Conservation (phyloP, 257 asterid species). For the Linaria vulgaris region DNA sequence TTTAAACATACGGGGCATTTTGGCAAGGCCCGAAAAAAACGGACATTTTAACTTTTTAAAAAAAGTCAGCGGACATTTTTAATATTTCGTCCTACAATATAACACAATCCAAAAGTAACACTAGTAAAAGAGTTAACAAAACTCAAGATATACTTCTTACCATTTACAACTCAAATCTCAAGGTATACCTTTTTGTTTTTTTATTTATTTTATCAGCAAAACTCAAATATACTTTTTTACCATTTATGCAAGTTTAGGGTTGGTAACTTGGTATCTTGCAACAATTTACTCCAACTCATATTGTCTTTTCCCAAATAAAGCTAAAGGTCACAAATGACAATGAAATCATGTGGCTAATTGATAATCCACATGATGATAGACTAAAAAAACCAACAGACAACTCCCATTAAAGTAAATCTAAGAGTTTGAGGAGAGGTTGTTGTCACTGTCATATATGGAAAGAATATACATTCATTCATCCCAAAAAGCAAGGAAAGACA, state of each 20-base stretch:
- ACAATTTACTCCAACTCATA: background rate
- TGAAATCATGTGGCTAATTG: slow-evolving; percentile 43
- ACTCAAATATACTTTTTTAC: too few relatives aligned
- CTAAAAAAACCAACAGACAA: slow-evolving; percentile 24
- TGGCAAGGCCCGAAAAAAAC: too few relatives aligned
- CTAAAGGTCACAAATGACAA: slow-evolving; percentile 28
- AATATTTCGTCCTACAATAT: too few relatives aligned
- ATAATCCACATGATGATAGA: slow-evolving; percentile 48
- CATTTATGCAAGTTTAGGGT: background rate
- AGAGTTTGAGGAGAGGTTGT: slow-evolving; percentile 19
- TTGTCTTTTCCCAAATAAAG: slow-evolving; percentile 19
- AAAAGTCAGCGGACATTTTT: too few relatives aligned
- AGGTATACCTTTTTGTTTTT: too few relatives aligned
- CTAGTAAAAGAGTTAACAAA: too few relatives aligned
- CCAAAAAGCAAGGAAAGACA: slow-evolving; percentile 39
- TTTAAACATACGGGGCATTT: too few relatives aligned
- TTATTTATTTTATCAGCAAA: too few relatives aligned
- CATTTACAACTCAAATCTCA: too few relatives aligned
- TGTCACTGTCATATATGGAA: slow-evolving; percentile 47
- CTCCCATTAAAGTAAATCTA: slow-evolving; percentile 34
- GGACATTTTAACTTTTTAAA: too few relatives aligned
- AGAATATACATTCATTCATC: slow-evolving; percentile 38
- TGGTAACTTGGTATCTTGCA: background rate
- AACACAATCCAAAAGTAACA: too few relatives aligned
- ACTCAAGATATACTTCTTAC: too few relatives aligned